Percentiles rank a stretch among this genome's conserved stretches.
These are phyloP conservation scores for Blastobotrys persicus DNA, from an alignment of 1,139 yeast species.

Conservation along the genomic window DNA sequence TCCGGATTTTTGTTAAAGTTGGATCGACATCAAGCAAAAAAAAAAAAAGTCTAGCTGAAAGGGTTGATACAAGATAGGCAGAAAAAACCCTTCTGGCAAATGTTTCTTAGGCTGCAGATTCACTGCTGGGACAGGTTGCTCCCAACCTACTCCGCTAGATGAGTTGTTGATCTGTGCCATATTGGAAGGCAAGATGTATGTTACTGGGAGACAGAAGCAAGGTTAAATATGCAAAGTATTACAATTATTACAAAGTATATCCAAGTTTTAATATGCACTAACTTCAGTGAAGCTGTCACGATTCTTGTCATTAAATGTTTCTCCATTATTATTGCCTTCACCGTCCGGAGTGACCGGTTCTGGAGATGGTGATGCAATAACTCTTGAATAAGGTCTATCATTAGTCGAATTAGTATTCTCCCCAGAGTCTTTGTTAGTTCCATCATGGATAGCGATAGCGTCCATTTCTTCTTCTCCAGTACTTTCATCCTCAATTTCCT, in stretches of 20 bases:
- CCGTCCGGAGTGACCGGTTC: neutral
- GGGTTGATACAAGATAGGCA: too few relatives aligned
- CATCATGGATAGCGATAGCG: slow-evolving; percentile 1
- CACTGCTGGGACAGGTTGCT: too few relatives aligned
- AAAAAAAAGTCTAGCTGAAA: too few relatives aligned
- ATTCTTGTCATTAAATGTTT: slow-evolving; percentile 20
- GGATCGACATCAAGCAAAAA: too few relatives aligned
- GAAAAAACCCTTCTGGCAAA: too few relatives aligned
- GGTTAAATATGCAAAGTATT: neutral
- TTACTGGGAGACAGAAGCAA: too few relatives aligned
- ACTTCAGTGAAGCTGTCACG: slow-evolving; percentile 33
- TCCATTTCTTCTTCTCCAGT: slow-evolving; percentile 8
- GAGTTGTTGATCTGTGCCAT: too few relatives aligned
- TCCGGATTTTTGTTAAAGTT: too few relatives aligned
- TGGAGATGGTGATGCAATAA: slow-evolving; percentile 7
- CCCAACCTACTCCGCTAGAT: too few relatives aligned
- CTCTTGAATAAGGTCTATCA: slow-evolving; percentile 9
- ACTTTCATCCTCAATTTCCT: slow-evolving; percentile 2
- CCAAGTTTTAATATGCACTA: slow-evolving; percentile 29
- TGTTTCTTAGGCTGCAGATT: too few relatives aligned
- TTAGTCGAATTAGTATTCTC: slow-evolving; percentile 1
- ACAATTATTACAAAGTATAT: slow-evolving; percentile 4
- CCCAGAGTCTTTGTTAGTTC: slow-evolving; percentile 4
- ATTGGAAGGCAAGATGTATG: too few relatives aligned
- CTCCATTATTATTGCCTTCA: slow-evolving; percentile 2